Evolutionary conservation across 2,329 filamentous ascomycete genomes (phyloP), one percentile per base, ranked within the genome.

Genomic region (Trichoderma atrobrunneum): DNA sequence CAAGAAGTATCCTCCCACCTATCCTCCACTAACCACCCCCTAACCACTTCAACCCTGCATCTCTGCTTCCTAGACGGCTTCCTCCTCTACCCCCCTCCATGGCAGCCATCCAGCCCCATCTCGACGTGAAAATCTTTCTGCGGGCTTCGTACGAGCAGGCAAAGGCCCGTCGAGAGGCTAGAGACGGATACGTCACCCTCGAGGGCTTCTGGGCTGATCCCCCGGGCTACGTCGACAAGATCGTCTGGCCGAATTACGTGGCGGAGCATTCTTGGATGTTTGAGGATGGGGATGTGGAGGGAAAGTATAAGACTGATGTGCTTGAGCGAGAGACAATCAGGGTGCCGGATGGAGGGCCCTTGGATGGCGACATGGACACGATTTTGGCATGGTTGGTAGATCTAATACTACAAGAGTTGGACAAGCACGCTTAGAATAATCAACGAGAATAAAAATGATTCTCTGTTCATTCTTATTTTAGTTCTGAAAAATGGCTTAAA

Each of bases 161-260:
- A 3, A 92, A 91, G 77, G 82, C 84, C 39, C 86, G 93, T 28
- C 84, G 93, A 34, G 89, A 92, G 78, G 89, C 89, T 0, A 84
- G 93, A 69, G 89, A 87, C 75, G 93, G 93, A 12, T 96, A 96
- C 80, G 92, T 94, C 34, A 95, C 93, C 3, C 81, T 92, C 6
- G 90, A 98, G 78, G 95, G 95, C 32, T 99, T 98, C 83, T 99
- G 96, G 96, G 87, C 91, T 71, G 96, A 99, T 81, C 96, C 96
- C 0, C 94, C 94, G 0, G 95, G 93, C 0, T 99, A 98, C 80
- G 94, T 98, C 48, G 95, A 98, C 80, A 89, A 92, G 79, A 88
- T 99, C 70, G 96, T 99, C 5, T 99, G 96, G 96, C 95, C 95
- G 4, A 95, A 97, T 77, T 98, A 98, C 81, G 93, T 92, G 4